Evolutionary conservation across 768 basidiomycete genomes (phyloP), one percentile per base, ranked within the genome.

Genomic region (Tylopilus subfusipes): DNA sequence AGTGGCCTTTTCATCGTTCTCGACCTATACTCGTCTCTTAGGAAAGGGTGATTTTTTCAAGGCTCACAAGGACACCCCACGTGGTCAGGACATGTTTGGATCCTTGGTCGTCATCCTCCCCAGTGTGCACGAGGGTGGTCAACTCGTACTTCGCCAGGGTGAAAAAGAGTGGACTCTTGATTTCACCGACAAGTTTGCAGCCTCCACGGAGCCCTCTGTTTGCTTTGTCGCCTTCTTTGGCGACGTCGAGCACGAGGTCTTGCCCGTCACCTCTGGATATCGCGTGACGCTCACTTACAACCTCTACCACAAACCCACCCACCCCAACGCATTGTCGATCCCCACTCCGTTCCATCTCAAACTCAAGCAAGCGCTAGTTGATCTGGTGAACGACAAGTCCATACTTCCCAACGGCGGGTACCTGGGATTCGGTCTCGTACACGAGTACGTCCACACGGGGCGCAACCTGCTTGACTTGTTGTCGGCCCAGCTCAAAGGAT

Each of bases 21-120:
- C 16, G n/a, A 19, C 50, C 18, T 29, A 14, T n/a, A 9, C 3
- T 19, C 18, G 16, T 46, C 10, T 22, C 13, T 1, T 5, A 60
- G 59, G 53, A 10, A 12, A 34, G 27, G 57, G 50, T 0, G 51
- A 55, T 19, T 59, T 52, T 11, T 56, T 53, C 50, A 59, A 56
- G 36, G 44, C 52, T 0, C 53, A 60, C 39, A 44, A 59, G 18
- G 57, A 59, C 25, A 80, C 80, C 0, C 78, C 78, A 66, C 10
- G 66, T 1, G 31, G 51, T 0, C n/a, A 69, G 8, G 58, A 60
- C 76, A n/a, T n/a, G n/a, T n/a, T n/a, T n/a, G n/a, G n/a, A n/a
- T n/a, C n/a, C n/a, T n/a, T n/a, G n/a, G n/a, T n/a, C n/a, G n/a
- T n/a, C n/a, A n/a, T n/a, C n/a, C n/a, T n/a, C n/a, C n/a, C n/a